Conservation (phyloP, 129 eudicot genomes). For the Centaurea solstitialis region DNA sequence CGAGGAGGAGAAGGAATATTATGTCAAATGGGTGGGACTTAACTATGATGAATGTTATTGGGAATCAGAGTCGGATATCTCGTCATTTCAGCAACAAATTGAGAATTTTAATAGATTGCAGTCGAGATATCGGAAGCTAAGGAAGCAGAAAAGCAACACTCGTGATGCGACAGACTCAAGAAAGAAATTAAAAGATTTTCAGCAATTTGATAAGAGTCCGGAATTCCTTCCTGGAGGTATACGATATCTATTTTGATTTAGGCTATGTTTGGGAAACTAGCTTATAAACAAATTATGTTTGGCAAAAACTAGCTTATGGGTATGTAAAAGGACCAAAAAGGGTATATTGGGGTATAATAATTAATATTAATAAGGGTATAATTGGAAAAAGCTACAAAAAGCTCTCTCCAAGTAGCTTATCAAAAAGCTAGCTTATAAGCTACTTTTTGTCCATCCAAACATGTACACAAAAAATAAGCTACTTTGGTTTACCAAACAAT, state of each 20-base stretch:
- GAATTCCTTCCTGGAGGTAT: constrained; percentile 92
- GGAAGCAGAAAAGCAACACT: constrained; percentile 55
- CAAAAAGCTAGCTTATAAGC: too few relatives aligned
- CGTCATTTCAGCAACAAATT: constrained; percentile 81
- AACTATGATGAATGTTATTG: constrained; percentile 91
- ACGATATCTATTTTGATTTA: background rate
- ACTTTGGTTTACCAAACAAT: too few relatives aligned
- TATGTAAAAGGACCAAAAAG: too few relatives aligned
- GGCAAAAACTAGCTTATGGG: too few relatives aligned
- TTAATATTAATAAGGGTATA: too few relatives aligned
- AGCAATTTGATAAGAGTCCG: constrained; percentile 84
- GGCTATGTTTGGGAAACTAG: too few relatives aligned
- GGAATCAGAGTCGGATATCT: constrained; percentile 89
- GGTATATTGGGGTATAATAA: too few relatives aligned
- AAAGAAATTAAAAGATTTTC: constrained; percentile 79
- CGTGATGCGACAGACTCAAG: constrained; percentile 57
- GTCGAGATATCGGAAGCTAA: constrained; percentile 58
- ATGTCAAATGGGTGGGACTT: constrained; percentile 93
- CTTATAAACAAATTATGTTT: too few relatives aligned
- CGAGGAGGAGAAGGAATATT: constrained; percentile 80
- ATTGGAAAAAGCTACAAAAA: too few relatives aligned
- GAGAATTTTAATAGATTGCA: constrained; percentile 64
- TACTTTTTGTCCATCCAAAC: too few relatives aligned
- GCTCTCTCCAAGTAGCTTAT: too few relatives aligned
- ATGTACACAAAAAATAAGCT: too few relatives aligned